A percentile compares a stretch with the other conserved stretches of the same genome.
phyloP scores from a whole-genome alignment of 768 basidiomycete genomes.

The Tulasnella sp. region DNA sequence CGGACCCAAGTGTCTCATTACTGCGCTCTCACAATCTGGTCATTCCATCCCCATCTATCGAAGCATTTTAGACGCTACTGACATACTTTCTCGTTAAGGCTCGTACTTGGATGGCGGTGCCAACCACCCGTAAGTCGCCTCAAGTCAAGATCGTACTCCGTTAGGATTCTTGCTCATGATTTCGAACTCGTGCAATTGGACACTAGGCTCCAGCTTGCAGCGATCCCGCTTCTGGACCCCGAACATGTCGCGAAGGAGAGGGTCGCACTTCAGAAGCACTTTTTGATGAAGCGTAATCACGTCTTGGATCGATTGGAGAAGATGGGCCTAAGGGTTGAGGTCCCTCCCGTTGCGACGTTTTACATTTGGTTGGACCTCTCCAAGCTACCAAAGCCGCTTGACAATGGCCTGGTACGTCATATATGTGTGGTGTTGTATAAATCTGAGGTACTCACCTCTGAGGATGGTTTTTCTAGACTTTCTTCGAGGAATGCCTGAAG shows the following conservation, averaged over 20 bases:
- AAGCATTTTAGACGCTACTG: neutral
- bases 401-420: constrained; percentile 66
- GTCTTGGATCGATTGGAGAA: constrained; percentile 70
- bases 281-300: constrained; percentile 85
- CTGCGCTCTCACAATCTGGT: constrained; percentile 85
- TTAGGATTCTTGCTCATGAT: neutral
- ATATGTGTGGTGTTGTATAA: neutral
- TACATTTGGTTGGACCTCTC: constrained; percentile 91
- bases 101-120: constrained; percentile 94
- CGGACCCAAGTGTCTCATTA: constrained; percentile 79
- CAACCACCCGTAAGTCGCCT: constrained; percentile 65
- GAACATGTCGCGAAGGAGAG: constrained; percentile 59
- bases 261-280: constrained; percentile 79
- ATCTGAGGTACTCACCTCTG: too few species aligned
- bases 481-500: constrained; percentile 91
- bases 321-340: constrained; percentile 64
- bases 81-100: constrained; percentile 28
- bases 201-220: constrained; percentile 81
- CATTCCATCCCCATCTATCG: constrained; percentile 17
- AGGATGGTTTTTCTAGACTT: constrained; percentile 40
- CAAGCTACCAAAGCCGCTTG: constrained; percentile 66
- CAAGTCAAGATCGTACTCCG: neutral
- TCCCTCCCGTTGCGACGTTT: constrained; percentile 76
- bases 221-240: constrained; percentile 72
- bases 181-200: constrained; percentile 6